Conservation (phyloP, 257 asterid species). For the Leonotis leonurus region DNA sequence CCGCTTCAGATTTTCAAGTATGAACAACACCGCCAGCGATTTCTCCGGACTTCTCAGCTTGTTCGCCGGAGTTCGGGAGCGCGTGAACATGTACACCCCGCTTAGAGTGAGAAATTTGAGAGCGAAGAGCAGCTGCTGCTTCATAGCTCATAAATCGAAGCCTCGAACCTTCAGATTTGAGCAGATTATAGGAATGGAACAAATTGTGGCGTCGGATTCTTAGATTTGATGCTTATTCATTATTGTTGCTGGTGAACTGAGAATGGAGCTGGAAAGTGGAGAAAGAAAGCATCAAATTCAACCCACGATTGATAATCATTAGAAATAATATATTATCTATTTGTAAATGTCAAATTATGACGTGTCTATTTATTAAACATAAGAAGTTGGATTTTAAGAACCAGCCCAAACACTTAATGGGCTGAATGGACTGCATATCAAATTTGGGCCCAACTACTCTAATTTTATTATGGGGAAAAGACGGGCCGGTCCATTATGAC, state of each 20-base stretch:
- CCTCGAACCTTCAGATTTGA: background rate
- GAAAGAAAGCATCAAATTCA: background rate
- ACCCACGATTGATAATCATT: too few relatives aligned
- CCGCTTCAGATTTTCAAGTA: slow-evolving; percentile 33
- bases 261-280: background rate
- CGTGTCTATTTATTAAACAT: too few relatives aligned
- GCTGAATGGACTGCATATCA: too few relatives aligned
- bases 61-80: slow-evolving; percentile 29
- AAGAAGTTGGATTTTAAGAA: too few relatives aligned
- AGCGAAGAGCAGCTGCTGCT: slow-evolving; percentile 27
- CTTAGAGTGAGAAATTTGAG: slow-evolving; percentile 25
- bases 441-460: too few relatives aligned
- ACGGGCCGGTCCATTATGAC: too few relatives aligned
- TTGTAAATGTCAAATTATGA: background rate
- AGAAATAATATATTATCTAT: background rate
- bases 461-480: too few relatives aligned
- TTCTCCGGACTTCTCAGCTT: slow-evolving; percentile 17
- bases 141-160: slow-evolving; percentile 14
- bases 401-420: too few relatives aligned
- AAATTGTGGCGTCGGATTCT: background rate
- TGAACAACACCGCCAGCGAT: slow-evolving; percentile 27
- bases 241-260: background rate
- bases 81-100: slow-evolving; percentile 35
- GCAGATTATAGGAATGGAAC: background rate
- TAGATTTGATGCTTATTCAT: background rate